Evolutionary conservation across 75 land plant genomes (phyloP).

Genomic region (Isoetes taiwanensis): DNA sequence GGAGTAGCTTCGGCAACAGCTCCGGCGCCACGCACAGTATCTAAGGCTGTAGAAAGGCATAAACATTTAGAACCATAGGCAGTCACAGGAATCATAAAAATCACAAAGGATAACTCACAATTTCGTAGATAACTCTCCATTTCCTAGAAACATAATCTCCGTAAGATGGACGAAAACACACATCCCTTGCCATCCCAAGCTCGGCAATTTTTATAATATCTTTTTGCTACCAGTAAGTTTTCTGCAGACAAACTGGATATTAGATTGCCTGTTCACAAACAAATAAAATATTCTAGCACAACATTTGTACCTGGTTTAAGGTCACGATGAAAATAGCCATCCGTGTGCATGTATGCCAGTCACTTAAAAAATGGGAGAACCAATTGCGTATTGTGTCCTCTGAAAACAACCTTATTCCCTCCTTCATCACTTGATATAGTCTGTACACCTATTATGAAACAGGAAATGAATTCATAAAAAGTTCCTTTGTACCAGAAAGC

Average conservation of each 20-base stretch:
- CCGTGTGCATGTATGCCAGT: slow-evolving; percentile 55
- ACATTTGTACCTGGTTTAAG: slow-evolving; percentile 94
- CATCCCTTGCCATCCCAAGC: slow-evolving; percentile 11
- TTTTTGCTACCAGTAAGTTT: slow-evolving; percentile 10
- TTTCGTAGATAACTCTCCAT: too few species aligned
- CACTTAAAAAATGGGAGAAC: slow-evolving; percentile 60
- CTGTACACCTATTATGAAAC: slow-evolving; percentile 48
- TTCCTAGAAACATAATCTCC: slow-evolving; percentile 15
- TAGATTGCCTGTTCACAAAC: too few species aligned
- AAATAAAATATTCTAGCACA: too few species aligned
- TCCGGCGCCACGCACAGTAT: slow-evolving; percentile 11
- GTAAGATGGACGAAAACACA: not conserved
- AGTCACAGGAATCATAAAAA: too few species aligned
- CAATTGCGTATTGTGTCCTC: slow-evolving; percentile 50
- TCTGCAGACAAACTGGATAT: not conserved
- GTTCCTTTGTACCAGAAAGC: too few species aligned
- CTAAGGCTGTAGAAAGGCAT: slow-evolving; percentile 8
- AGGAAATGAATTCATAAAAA: too few species aligned
- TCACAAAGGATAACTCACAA: too few species aligned
- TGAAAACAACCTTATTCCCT: slow-evolving; percentile 24
- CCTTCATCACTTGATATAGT: slow-evolving; percentile 65
- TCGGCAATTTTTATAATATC: slow-evolving; percentile 11
- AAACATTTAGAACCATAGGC: too few species aligned
- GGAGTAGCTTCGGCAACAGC: slow-evolving; percentile 30
- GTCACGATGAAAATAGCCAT: slow-evolving; percentile 83